Conservation (phyloP, 805 yeast genomes). For the Zygotorulaspora danielsina region DNA sequence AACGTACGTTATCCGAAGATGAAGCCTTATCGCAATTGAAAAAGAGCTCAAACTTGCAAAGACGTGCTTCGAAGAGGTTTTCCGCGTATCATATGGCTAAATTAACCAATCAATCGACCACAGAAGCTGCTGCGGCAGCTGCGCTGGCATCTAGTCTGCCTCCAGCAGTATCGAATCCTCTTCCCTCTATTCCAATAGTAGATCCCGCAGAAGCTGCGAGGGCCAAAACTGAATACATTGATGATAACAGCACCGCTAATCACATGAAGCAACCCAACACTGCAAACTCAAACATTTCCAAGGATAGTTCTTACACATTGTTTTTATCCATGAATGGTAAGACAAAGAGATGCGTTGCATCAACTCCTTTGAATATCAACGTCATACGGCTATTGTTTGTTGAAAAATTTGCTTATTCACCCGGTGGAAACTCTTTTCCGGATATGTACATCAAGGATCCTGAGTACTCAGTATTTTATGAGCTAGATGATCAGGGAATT, state of each 20-base stretch:
- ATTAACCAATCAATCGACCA: slow-evolving; percentile 46
- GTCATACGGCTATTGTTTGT: slow-evolving; percentile 68
- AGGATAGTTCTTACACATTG: slow-evolving; percentile 23
- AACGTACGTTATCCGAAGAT: slow-evolving; percentile 22
- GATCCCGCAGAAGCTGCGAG: neutral
- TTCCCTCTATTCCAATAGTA: neutral
- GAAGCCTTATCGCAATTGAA: slow-evolving; percentile 78
- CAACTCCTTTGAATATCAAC: slow-evolving; percentile 35
- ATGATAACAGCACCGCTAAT: neutral
- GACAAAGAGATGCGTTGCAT: slow-evolving; percentile 48
- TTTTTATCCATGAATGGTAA: slow-evolving; percentile 50
- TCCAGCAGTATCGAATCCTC: slow-evolving; percentile 5
- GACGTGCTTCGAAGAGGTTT: slow-evolving; percentile 90
- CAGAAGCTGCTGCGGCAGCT: slow-evolving; percentile 27
- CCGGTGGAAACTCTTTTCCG: slow-evolving; percentile 68
- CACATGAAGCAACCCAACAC: neutral
- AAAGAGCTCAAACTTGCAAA: slow-evolving; percentile 73
- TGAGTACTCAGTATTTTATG: slow-evolving; percentile 59
- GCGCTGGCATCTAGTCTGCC: slow-evolving; percentile 17
- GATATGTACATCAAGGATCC: slow-evolving; percentile 70
- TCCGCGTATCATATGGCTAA: slow-evolving; percentile 91
- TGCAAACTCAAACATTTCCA: neutral
- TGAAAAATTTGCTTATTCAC: slow-evolving; percentile 82
- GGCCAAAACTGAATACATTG: neutral
- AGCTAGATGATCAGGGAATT: slow-evolving; percentile 68